Evolutionary conservation across 345 rosid genomes (phyloP).

Genomic region (Camelina sativa): DNA sequence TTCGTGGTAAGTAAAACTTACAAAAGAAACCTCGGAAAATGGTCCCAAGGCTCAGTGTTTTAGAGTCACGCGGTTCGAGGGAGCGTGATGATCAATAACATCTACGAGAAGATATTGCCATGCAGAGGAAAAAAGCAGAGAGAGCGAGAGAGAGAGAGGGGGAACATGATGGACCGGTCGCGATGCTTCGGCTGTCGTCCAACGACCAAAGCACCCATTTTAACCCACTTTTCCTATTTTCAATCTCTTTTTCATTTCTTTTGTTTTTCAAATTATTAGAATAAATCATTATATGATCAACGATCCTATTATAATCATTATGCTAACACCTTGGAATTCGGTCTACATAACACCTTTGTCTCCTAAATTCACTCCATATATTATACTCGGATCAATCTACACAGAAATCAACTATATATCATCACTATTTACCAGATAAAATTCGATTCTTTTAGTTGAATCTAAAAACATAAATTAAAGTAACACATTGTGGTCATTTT

Average conservation of each 20-base stretch:
- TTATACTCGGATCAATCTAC: constrained; percentile 40
- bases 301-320: constrained; percentile 44
- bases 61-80: constrained; percentile 43
- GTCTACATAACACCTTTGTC: constrained; percentile 42
- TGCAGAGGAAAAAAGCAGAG: constrained; percentile 47
- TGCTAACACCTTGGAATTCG: constrained; percentile 37
- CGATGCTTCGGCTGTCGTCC: constrained; percentile 54
- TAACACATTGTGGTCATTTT: constrained; percentile 7
- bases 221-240: constrained; percentile 45
- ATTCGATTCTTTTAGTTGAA: constrained; percentile 18
- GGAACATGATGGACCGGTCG: constrained; percentile 58
- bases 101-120: constrained; percentile 53
- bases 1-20: constrained; percentile 22
- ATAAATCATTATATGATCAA: constrained; percentile 43
- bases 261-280: not conserved
- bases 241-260: constrained; percentile 27
- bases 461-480: not conserved
- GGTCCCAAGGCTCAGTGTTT: constrained; percentile 28
- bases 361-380: constrained; percentile 39
- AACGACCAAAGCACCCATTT: constrained; percentile 50
- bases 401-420: constrained; percentile 20
- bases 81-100: constrained; percentile 46
- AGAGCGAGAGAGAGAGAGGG: constrained; percentile 29
- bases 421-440: constrained; percentile 6
- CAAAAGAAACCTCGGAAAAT: constrained; percentile 40